These are phyloP conservation scores for Olyra latifolia DNA, from an alignment of 176 grass and related monocot species.

Conservation along the genomic window DNA sequence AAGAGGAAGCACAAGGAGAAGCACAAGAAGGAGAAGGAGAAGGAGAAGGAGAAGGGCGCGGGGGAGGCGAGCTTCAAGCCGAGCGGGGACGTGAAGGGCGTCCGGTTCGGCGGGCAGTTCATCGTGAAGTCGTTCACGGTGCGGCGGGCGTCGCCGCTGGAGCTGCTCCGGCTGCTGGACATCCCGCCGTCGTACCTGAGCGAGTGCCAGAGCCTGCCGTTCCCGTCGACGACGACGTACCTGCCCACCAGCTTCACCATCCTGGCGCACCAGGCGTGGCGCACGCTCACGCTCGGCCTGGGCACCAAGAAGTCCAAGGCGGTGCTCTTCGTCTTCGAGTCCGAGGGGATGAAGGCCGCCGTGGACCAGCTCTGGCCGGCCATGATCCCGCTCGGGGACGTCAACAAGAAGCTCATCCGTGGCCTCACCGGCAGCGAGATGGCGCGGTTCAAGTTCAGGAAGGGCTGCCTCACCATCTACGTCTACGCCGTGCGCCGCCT, in stretches of 20 bases:
- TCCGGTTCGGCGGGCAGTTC: conserved; percentile 91
- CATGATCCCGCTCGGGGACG: conserved; percentile 83
- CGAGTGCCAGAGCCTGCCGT: conserved; percentile 87
- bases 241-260: conserved; percentile 98
- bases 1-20: conserved; percentile 49
- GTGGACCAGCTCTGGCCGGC: conserved; percentile 86
- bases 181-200: conserved; percentile 88
- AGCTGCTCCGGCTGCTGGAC: conserved; percentile 89
- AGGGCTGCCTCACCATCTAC: conserved; percentile 96
- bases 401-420: conserved; percentile 93
- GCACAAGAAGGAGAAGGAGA: conserved; percentile 26
- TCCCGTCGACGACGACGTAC: conserved; percentile 81
- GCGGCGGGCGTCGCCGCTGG: conserved; percentile 83
- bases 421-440: conserved; percentile 88
- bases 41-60: conserved; percentile 27
- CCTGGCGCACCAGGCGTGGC: conserved; percentile 97
- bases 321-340: conserved; percentile 93
- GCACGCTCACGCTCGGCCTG: conserved; percentile 90
- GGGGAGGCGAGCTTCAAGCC: conserved; percentile 80
- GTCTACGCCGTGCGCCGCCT: conserved; percentile 86
- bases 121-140: conserved; percentile 97
- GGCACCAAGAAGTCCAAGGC: conserved; percentile 98
- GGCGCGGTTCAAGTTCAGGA: conserved; percentile 95
- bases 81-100: conserved; percentile 77
- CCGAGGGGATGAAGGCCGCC: conserved; percentile 79